These are phyloP conservation scores for Termitomyces sp. DNA, from an alignment of 768 basidiomycete species.

Conservation along the genomic window DNA sequence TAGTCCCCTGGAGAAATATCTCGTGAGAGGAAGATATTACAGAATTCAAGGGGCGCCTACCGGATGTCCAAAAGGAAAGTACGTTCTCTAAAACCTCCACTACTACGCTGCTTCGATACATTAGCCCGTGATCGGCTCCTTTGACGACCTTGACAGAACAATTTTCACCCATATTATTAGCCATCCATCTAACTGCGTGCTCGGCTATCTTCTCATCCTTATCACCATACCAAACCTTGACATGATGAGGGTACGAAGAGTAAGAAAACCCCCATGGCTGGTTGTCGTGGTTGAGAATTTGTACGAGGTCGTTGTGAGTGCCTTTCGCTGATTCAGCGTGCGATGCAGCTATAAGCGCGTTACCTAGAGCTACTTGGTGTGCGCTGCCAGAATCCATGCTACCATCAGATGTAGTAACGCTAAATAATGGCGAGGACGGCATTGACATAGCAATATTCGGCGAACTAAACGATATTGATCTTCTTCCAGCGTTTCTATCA, in stretches of 20 bases:
- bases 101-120: slow-evolving; percentile 87
- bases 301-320: slow-evolving; percentile 84
- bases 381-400: slow-evolving; percentile 28
- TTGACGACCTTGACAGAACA: slow-evolving; percentile 80
- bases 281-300: slow-evolving; percentile 88
- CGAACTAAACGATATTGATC: slow-evolving; percentile 70
- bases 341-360: slow-evolving; percentile 88
- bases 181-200: slow-evolving; percentile 90
- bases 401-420: slow-evolving; percentile 30
- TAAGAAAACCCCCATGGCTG: slow-evolving; percentile 92
- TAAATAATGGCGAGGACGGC: slow-evolving; percentile 50
- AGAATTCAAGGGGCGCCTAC: slow-evolving; percentile 13
- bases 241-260: slow-evolving; percentile 65
- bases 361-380: slow-evolving; percentile 75
- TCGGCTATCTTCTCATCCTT: slow-evolving; percentile 92
- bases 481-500: slow-evolving; percentile 49
- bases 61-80: slow-evolving; percentile 47
- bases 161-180: slow-evolving; percentile 72
- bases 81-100: slow-evolving; percentile 79
- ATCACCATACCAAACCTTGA: slow-evolving; percentile 91
- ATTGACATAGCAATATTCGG: slow-evolving; percentile 37
- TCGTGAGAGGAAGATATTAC: neutral
- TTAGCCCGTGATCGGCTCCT: slow-evolving; percentile 88
- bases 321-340: slow-evolving; percentile 93
- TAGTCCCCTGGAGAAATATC: neutral